A percentile compares a stretch with the other conserved stretches of the same genome.
These are phyloP conservation scores for Lactarius sanguifluus DNA, from an alignment of 768 basidiomycete species.

Conservation along the genomic window DNA sequence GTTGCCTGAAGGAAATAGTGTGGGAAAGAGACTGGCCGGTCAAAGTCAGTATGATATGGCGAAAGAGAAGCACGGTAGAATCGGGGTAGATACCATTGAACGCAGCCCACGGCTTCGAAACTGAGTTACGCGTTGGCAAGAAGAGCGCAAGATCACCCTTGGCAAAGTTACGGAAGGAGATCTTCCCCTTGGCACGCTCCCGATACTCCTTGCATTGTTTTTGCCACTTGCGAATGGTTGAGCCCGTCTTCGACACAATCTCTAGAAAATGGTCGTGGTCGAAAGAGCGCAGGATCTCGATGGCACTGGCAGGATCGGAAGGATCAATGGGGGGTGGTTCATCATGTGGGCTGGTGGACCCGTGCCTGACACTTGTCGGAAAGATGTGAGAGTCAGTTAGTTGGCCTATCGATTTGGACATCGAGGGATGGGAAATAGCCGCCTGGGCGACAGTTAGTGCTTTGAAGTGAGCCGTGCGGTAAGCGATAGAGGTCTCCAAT, in stretches of 20 bases:
- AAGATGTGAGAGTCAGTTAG: constrained; percentile 36
- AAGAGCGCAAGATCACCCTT: constrained; percentile 96
- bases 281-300: constrained; percentile 69
- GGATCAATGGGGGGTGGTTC: constrained; percentile 79
- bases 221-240: constrained; percentile 93
- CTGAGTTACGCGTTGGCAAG: constrained; percentile 91
- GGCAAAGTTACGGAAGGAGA: constrained; percentile 92
- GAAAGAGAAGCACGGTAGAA: neutral
- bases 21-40: constrained; percentile 81
- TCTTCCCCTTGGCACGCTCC: constrained; percentile 94
- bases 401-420: constrained; percentile 50
- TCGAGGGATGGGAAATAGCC: constrained; percentile 47
- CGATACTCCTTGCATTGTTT: constrained; percentile 96
- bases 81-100: constrained; percentile 94
- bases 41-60: constrained; percentile 31
- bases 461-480: constrained; percentile 74
- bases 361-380: constrained; percentile 47
- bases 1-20: constrained; percentile 95
- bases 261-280: constrained; percentile 88
- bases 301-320: constrained; percentile 65
- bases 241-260: constrained; percentile 74
- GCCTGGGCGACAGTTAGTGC: constrained; percentile 62
- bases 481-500: constrained; percentile 74
- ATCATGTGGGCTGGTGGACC: constrained; percentile 48
- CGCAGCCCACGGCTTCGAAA: constrained; percentile 95